phyloP scores from a whole-genome alignment of 1,284 basidiomycete genomes.

The Rhodotorula sp. region DNA sequence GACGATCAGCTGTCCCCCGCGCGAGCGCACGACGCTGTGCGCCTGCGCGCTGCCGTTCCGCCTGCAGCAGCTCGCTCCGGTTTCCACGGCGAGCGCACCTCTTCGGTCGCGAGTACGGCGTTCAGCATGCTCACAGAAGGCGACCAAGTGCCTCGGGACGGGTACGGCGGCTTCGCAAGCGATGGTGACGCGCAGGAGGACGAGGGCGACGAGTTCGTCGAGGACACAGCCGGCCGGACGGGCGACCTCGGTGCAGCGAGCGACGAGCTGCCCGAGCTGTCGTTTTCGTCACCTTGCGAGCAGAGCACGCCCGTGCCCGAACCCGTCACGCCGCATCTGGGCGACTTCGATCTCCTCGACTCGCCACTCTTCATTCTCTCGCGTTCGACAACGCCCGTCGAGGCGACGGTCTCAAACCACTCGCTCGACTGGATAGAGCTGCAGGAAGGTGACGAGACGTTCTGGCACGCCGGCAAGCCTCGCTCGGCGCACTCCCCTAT shows the following conservation, averaged over 20 bases:
- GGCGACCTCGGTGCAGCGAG: too few species aligned
- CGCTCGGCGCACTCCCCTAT: too few species aligned
- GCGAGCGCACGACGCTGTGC: neutral
- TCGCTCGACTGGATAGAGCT: too few species aligned
- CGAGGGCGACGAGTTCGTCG: neutral
- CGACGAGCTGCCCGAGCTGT: neutral
- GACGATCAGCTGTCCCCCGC: neutral
- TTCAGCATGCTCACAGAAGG: slow-evolving; percentile 3
- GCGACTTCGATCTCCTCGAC: neutral
- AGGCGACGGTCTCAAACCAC: too few species aligned
- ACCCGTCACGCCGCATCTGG: neutral
- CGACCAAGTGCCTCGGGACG: neutral
- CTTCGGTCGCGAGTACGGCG: slow-evolving; percentile 1
- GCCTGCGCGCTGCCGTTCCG: too few species aligned
- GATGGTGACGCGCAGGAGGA: neutral
- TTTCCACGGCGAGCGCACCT: too few species aligned
- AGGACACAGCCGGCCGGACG: neutral
- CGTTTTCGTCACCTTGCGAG: neutral
- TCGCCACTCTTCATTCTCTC: neutral
- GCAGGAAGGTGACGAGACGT: too few species aligned
- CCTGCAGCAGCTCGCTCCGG: neutral
- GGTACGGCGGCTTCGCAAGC: too few species aligned
- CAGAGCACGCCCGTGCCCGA: neutral
- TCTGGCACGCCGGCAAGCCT: too few species aligned
- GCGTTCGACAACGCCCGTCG: neutral